Evolutionary conservation across 139 green algal species (phyloP).

Genomic region (Monoraphidium neglectum): DNA sequence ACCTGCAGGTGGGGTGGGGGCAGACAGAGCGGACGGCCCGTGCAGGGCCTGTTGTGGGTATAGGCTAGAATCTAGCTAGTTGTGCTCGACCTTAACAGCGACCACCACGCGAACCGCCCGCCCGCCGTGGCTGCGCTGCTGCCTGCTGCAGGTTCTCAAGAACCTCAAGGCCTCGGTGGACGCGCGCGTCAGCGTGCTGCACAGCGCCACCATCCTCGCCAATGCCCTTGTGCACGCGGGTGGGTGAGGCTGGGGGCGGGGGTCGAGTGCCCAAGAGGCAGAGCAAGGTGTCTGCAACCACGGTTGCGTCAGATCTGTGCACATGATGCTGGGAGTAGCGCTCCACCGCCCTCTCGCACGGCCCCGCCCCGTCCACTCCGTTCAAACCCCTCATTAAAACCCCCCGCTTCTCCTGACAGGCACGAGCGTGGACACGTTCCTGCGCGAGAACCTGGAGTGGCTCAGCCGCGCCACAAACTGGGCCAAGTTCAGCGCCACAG

Average conservation of each 20-base stretch:
- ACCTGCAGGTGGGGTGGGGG: constrained; percentile 41
- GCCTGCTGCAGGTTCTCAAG: constrained; percentile 76
- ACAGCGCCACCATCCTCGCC: constrained; percentile 90
- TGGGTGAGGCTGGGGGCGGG: neutral
- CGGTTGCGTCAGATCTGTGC: neutral
- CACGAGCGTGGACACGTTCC: constrained; percentile 96
- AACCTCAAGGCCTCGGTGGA: constrained; percentile 91
- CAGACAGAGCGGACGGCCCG: neutral
- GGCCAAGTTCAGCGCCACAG: constrained; percentile 98
- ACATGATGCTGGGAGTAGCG: too few species aligned
- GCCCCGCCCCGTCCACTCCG: too few species aligned
- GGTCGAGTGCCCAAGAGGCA: neutral
- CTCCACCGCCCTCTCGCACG: neutral
- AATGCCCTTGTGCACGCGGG: constrained; percentile 96
- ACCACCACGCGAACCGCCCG: too few species aligned
- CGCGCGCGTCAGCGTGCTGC: constrained; percentile 77
- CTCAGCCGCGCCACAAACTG: constrained; percentile 97
- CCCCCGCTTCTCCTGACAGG: constrained; percentile 43
- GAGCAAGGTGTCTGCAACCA: neutral
- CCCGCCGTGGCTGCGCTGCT: too few species aligned
- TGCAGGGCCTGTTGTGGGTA: neutral
- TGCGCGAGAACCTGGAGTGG: constrained; percentile 97
- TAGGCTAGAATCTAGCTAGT: neutral
- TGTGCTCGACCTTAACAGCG: neutral
- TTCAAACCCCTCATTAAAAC: neutral